phyloP scores from a whole-genome alignment of 352 stramenopile species.

The Poterioochromonas sp. region DNA sequence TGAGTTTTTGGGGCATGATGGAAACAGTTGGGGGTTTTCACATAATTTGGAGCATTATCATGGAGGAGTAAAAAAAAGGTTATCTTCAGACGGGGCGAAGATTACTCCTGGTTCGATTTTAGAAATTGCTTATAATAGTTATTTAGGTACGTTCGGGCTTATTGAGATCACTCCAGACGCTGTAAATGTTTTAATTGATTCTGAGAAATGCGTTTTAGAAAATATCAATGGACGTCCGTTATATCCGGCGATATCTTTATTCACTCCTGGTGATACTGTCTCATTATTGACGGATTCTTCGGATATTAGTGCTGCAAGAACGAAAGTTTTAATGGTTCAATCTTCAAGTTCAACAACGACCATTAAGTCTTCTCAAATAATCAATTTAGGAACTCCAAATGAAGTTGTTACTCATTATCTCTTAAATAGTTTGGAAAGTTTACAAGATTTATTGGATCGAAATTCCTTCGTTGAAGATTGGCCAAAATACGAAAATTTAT shows the following conservation, averaged over 20 bases:
- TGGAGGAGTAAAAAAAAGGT: neutral
- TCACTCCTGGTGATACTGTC: slow-evolving; percentile 17
- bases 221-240: neutral
- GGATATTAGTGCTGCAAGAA: neutral
- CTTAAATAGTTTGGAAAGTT: no score
- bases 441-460: no score
- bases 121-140: slow-evolving; percentile 6
- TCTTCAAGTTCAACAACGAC: no score
- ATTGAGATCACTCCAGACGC: neutral
- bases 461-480: no score
- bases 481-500: no score
- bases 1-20: slow-evolving; percentile 10
- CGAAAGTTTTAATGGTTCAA: no score
- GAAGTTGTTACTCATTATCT: no score
- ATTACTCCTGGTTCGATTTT: neutral
- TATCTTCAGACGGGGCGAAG: neutral
- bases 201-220: neutral
- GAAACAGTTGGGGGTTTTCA: slow-evolving; percentile 19
- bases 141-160: neutral
- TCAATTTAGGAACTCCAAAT: no score
- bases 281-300: neutral
- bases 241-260: slow-evolving; percentile 23
- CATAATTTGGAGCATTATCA: slow-evolving; percentile 10
- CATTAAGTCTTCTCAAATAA: no score
- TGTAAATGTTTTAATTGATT: neutral